These are phyloP conservation scores for Penicillium sp. DNA, from an alignment of 2,329 filamentous ascomycete genomes.

Conservation along the genomic window DNA sequence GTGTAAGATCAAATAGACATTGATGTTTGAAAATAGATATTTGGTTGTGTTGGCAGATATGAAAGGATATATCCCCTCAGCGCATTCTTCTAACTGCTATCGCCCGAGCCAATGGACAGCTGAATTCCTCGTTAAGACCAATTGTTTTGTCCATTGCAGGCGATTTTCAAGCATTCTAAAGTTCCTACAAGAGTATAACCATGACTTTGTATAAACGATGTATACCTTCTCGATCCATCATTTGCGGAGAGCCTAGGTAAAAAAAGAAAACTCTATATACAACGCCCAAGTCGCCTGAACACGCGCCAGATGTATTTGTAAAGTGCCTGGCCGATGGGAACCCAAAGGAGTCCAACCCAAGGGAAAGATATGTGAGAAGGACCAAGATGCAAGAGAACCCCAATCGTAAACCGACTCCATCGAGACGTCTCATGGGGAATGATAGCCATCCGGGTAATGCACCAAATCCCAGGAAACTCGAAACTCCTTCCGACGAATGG, in stretches of 20 bases:
- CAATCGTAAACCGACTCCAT: conserved; percentile 17
- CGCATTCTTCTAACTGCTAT: no score
- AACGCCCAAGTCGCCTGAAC: background rate
- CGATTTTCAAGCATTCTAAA: no score
- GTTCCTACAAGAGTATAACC: background rate
- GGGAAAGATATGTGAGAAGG: conserved; percentile 1
- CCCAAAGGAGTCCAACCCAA: background rate
- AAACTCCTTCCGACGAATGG: conserved; percentile 8
- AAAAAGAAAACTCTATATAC: background rate
- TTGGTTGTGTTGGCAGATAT: no score
- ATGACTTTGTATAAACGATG: background rate
- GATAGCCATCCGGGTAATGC: conserved; percentile 15
- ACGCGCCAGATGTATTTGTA: background rate
- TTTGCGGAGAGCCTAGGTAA: background rate
- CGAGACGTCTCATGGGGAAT: conserved; percentile 15
- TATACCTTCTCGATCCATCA: background rate
- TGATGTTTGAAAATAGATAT: no score
- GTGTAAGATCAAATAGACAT: background rate
- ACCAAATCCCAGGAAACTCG: conserved; percentile 14
- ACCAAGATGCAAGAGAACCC: conserved; percentile 4
- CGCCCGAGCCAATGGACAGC: no score
- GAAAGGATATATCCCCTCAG: no score
- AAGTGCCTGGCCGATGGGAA: background rate
- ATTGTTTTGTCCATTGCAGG: no score
- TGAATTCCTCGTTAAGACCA: no score